Evolutionary conservation across 2,329 filamentous ascomycete species (phyloP), one percentile per base, ranked within the genome.

Genomic region (Penicillium sp.): DNA sequence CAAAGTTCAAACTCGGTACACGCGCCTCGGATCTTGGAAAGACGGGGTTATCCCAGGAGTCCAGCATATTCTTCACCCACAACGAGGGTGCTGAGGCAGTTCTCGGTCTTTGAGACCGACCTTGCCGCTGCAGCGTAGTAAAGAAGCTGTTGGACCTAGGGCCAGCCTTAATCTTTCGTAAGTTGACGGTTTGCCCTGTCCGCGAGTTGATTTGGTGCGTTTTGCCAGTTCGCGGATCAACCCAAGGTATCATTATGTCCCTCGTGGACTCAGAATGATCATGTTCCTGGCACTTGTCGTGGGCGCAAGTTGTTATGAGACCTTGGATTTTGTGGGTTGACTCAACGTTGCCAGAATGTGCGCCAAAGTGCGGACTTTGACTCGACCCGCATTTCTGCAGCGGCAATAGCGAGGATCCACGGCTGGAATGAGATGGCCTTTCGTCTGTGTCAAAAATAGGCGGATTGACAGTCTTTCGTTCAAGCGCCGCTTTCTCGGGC

Each of bases 31-130:
- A 65, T 2, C 65, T 65, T n/a, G 76, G 69, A 63, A 94, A 95
- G 0, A 88, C 73, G 0, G 88, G 88, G 50, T 90, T 95, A 7
- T 85, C 68, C 88, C 88, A 95, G 7, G 73, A 74, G 33, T 75
- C 65, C 1, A 89, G 66, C 5, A 91, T 58, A 5, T 75, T 69
- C 7, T 76, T 72, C 3, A 90, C 68, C 85, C 85, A 89, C 8
- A 65, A 55, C n/a, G 53, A 59, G 12, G 55, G 50, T 5, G 43
- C 43, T 24, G 46, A 40, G 7, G 34, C 36, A 7, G 9, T 57
- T 32, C 42, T 50, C 28, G 62, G 51, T 6, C 54, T 50, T 25
- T 51, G 49, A 9, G 42, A 39, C 11, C 32, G 38, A n/a, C 52
- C 49, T 3, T 40, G 28, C 12, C 24, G 29, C 18, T 42, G 49